Base-by-base conservation (phyloP, 2,329 filamentous ascomycete genomes). In the Hypoxylon sp. region DNA sequence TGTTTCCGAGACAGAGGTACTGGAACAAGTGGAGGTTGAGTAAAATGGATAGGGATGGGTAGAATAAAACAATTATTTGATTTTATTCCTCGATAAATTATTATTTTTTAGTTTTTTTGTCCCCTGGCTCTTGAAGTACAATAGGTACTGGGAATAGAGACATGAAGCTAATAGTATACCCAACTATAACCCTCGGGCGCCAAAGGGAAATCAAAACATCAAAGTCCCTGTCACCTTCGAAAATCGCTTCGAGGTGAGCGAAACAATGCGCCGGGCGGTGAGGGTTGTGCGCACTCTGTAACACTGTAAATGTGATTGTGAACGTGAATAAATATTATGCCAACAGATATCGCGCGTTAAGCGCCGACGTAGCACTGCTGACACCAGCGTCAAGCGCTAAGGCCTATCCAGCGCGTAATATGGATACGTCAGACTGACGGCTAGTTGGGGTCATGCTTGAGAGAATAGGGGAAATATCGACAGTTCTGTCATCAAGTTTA, bases 31-130 rank as follows among this genome's bases (percentile, higher is more conserved):
- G 55, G 24, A 42, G 54, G 42, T 31, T 31, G 32, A 52, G 35
- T 27, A 17, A 29, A 46, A 46, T 54, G 48, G 24, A 15, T 17
- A 47, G 35, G 53, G 29, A 48, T 19, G 53, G 29, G 42, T 19
- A 50, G 50, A 62, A 60, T 51, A 47, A 53, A 54, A 60, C 54
- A 51, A 56, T 31, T 51, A 60, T 68, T 63, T 39, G 56, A 47
- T 32, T 62, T 53, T 44, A 50, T 27, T 42, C 29, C 27, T 57
- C 19, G 29, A 44, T 51, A 51, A 42, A 63, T 58, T 62, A 54
- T 50, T 66, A 44, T 53, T 57, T 58, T 47, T 54, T 24, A 44
- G n/a, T n/a, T 56, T 50, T 31, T 54, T 65, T 63, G 2, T n/a
- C 37, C 46, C 29, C 50, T 17, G 6, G n/a, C 17, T 44, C 8